Percentiles rank a stretch among this genome's conserved stretches.
These are phyloP conservation scores for Backusella morwellensis DNA, from an alignment of 192 early-diverging fungal species.

Conservation along the genomic window DNA sequence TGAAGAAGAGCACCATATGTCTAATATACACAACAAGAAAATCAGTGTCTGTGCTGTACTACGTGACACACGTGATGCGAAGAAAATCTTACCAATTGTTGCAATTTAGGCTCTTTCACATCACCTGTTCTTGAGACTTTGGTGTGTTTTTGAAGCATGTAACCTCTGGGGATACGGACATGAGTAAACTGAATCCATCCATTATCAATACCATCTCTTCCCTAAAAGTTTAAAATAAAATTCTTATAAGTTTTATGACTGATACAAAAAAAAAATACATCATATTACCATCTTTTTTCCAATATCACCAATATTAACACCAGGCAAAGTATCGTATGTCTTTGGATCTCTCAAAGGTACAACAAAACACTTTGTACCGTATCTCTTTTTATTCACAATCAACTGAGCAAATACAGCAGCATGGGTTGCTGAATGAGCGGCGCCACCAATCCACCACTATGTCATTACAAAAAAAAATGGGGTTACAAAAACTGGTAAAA, in stretches of 20 bases:
- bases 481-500: background rate
- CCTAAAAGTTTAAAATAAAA: background rate
- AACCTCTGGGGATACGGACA: slow-evolving; percentile 82
- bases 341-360: slow-evolving; percentile 83
- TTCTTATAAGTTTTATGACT: background rate
- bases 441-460: slow-evolving; percentile 94
- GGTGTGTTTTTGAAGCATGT: slow-evolving; percentile 95
- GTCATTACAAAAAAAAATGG: background rate
- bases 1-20: slow-evolving; percentile 88
- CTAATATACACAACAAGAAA: background rate
- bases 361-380: slow-evolving; percentile 88
- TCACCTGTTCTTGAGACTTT: slow-evolving; percentile 79
- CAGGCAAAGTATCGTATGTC: slow-evolving; percentile 76
- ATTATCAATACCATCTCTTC: slow-evolving; percentile 88
- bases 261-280: too few species aligned
- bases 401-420: slow-evolving; percentile 83
- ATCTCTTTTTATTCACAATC: slow-evolving; percentile 73
- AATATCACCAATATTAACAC: slow-evolving; percentile 88
- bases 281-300: slow-evolving; percentile 81
- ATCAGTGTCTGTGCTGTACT: background rate
- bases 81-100: slow-evolving; percentile 56
- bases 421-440: slow-evolving; percentile 86
- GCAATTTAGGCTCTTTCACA: slow-evolving; percentile 77
- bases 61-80: background rate
- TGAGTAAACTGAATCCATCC: slow-evolving; percentile 93